Evolutionary conservation across 2,329 filamentous ascomycete genomes (phyloP).

Genomic region (Aspergillus carbonarius): DNA sequence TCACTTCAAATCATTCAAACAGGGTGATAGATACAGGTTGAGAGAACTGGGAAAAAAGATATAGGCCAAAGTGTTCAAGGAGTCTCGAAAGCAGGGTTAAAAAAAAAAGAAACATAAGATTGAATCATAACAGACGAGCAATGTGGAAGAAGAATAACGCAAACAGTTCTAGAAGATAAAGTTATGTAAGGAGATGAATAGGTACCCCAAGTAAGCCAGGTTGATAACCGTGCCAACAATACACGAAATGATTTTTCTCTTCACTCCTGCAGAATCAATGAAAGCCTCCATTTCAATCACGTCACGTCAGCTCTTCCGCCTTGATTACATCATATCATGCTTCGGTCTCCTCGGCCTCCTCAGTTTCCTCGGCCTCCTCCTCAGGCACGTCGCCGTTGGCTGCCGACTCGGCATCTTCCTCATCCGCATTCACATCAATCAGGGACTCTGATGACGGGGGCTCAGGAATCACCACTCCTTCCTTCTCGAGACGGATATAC

Average conservation of each 20-base stretch:
- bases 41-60: neutral
- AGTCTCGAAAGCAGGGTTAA: no score
- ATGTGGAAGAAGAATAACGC: neutral
- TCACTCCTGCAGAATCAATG: neutral
- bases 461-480: slow-evolving; percentile 54
- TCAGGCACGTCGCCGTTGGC: slow-evolving; percentile 35
- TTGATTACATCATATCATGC: neutral
- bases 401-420: slow-evolving; percentile 29
- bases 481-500: slow-evolving; percentile 76
- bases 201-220: slow-evolving; percentile 8
- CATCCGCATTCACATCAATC: slow-evolving; percentile 42
- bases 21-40: neutral
- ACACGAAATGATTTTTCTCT: slow-evolving; percentile 5
- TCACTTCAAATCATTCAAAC: slow-evolving; percentile 1
- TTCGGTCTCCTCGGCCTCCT: slow-evolving; percentile 19
- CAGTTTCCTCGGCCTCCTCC: slow-evolving; percentile 28
- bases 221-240: slow-evolving; percentile 12
- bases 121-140: slow-evolving; percentile 15
- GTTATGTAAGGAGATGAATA: slow-evolving; percentile 15
- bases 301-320: neutral
- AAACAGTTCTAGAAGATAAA: neutral
- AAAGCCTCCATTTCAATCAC: neutral
- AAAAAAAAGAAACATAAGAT: slow-evolving; percentile 1
- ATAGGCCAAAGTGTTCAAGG: neutral
- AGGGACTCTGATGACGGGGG: slow-evolving; percentile 39